Percentiles rank a stretch among this genome's conserved stretches.
phyloP scores from a whole-genome alignment of 1,284 basidiomycete species.

The Ganoderma lucidum region DNA sequence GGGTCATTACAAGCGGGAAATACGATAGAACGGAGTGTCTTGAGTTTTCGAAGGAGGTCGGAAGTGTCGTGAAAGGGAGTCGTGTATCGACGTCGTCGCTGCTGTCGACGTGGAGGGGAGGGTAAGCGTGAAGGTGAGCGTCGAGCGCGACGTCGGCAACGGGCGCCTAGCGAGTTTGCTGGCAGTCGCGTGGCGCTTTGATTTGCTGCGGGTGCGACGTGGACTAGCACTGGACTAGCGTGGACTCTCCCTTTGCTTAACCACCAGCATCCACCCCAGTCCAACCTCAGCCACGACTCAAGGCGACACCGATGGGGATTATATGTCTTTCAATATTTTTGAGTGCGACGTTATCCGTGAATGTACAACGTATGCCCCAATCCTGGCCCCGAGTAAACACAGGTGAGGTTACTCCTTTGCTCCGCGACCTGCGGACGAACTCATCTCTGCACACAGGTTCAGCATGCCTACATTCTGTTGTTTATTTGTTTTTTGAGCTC shows the following conservation, averaged over 20 bases:
- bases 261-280: not conserved
- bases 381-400: not conserved
- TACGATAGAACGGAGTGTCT: not conserved
- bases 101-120: slow-evolving; percentile 18
- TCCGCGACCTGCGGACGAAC: too few species aligned
- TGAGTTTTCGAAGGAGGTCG: too few species aligned
- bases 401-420: too few species aligned
- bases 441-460: too few species aligned
- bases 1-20: slow-evolving; percentile 6
- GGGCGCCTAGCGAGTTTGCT: slow-evolving; percentile 17
- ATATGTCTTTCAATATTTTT: not conserved
- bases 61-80: not conserved
- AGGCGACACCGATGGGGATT: not conserved
- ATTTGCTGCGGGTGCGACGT: not conserved
- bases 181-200: slow-evolving; percentile 5
- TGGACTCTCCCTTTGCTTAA: not conserved
- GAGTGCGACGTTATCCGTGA: too few species aligned
- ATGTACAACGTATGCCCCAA: not conserved
- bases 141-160: not conserved
- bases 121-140: not conserved
- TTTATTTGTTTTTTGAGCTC: too few species aligned
- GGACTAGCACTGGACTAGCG: not conserved
- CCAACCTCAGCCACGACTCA: not conserved
- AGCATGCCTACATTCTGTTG: too few species aligned
- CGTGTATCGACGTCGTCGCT: slow-evolving; percentile 10